These are phyloP conservation scores for Mollisia scopiformis DNA, from an alignment of 2,329 filamentous ascomycete species.

Conservation along the genomic window DNA sequence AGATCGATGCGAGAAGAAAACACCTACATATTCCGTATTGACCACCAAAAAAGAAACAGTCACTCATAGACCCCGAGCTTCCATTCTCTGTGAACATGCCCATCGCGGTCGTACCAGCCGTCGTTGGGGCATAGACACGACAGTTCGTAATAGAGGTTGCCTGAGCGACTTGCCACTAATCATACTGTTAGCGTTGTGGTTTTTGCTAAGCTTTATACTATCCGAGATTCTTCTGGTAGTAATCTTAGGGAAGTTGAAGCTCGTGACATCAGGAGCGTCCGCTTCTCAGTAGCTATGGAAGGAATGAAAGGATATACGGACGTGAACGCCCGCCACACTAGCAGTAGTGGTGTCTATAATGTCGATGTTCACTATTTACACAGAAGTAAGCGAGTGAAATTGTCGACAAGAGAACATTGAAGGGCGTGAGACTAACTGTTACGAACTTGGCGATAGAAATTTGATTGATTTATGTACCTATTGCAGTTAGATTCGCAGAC, in stretches of 20 bases:
- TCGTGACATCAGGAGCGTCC: too few species aligned
- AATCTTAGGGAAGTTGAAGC: too few species aligned
- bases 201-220: too few species aligned
- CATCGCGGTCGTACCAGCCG: not conserved
- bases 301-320: too few species aligned
- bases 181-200: too few species aligned
- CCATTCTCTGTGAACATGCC: slow-evolving; percentile 19
- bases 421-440: too few species aligned
- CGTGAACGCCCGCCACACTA: slow-evolving; percentile 42
- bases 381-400: too few species aligned
- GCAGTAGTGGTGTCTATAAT: slow-evolving; percentile 43
- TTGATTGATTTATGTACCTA: slow-evolving; percentile 42
- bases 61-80: slow-evolving; percentile 15
- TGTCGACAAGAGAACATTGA: too few species aligned
- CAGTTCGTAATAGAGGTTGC: slow-evolving; percentile 63
- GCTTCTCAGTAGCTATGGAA: too few species aligned
- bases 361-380: slow-evolving; percentile 66
- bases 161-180: slow-evolving; percentile 55
- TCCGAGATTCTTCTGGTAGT: too few species aligned
- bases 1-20: not conserved
- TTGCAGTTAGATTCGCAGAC: not conserved
- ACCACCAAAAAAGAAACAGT: slow-evolving; percentile 17
- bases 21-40: slow-evolving; percentile 42
- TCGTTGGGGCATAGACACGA: slow-evolving; percentile 51
- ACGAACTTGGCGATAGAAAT: slow-evolving; percentile 63